Conservation (phyloP, 805 yeast genomes). For the Candida jianshihensis region DNA sequence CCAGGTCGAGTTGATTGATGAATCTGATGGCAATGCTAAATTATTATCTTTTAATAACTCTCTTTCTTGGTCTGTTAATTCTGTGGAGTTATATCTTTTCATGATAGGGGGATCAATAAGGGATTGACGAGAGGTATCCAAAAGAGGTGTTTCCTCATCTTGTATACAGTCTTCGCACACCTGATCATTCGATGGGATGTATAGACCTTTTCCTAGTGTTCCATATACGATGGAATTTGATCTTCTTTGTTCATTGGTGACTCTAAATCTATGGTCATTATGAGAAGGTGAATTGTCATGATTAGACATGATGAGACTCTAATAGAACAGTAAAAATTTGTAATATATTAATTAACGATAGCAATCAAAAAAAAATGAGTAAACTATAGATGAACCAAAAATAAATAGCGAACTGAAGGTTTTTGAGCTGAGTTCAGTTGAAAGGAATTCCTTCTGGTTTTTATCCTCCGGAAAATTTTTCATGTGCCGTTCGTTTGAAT, state of each 20-base stretch:
- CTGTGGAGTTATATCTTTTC: conserved; percentile 1
- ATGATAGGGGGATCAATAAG: conserved; percentile 9
- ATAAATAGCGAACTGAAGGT: no score
- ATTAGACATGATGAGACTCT: neutral
- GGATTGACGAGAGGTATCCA: no score
- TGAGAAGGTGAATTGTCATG: no score
- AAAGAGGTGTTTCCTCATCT: conserved; percentile 1
- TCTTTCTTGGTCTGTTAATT: conserved; percentile 16
- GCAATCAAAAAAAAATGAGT: neutral
- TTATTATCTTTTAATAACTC: conserved; percentile 17
- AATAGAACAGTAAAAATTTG: no score
- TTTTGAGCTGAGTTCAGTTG: no score
- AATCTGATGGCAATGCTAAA: conserved; percentile 9
- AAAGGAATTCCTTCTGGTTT: neutral
- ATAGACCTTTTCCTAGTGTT: conserved; percentile 19
- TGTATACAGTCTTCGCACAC: neutral
- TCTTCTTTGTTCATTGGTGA: conserved; percentile 18
- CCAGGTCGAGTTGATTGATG: conserved; percentile 17
- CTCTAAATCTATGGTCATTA: conserved; percentile 17
- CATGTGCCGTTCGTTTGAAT: neutral
- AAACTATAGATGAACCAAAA: no score
- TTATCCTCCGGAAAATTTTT: no score
- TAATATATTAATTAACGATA: no score
- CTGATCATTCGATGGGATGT: conserved; percentile 7
- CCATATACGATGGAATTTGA: conserved; percentile 19